Percentiles rank a stretch among this genome's conserved stretches.
These are phyloP conservation scores for Acer yangbiense DNA, from an alignment of 345 rosid genomes.

Conservation along the genomic window DNA sequence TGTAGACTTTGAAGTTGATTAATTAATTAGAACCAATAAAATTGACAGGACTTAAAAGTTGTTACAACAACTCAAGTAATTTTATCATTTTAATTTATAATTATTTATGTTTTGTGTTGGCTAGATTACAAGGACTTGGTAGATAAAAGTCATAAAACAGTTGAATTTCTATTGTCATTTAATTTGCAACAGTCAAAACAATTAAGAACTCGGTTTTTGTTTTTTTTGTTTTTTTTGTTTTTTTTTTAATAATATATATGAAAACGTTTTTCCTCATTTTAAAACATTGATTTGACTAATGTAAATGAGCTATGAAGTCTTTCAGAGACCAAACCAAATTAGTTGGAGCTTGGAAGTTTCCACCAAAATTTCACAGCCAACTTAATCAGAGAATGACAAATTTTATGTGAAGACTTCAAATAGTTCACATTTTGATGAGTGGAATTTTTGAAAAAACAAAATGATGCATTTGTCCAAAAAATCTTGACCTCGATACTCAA, in stretches of 20 bases:
- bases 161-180: background rate
- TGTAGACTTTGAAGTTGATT: background rate
- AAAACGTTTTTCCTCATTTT: conserved; percentile 13
- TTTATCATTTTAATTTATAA: background rate
- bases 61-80: too few species aligned
- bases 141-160: background rate
- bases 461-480: background rate
- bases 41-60: background rate
- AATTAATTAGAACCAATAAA: background rate
- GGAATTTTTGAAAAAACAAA: too few species aligned
- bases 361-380: background rate
- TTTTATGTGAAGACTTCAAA: background rate
- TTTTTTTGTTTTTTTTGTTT: too few species aligned
- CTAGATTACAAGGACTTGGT: background rate
- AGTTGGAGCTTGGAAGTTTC: background rate
- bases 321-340: background rate
- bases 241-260: background rate
- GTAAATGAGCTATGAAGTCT: background rate
- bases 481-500: background rate
- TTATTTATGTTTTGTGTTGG: too few species aligned
- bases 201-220: too few species aligned
- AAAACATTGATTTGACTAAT: conserved; percentile 28
- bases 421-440: conserved; percentile 3
- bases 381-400: background rate
- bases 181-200: background rate